phyloP scores from a whole-genome alignment of 2,329 filamentous ascomycete genomes.

The Cercospora citrullina region DNA sequence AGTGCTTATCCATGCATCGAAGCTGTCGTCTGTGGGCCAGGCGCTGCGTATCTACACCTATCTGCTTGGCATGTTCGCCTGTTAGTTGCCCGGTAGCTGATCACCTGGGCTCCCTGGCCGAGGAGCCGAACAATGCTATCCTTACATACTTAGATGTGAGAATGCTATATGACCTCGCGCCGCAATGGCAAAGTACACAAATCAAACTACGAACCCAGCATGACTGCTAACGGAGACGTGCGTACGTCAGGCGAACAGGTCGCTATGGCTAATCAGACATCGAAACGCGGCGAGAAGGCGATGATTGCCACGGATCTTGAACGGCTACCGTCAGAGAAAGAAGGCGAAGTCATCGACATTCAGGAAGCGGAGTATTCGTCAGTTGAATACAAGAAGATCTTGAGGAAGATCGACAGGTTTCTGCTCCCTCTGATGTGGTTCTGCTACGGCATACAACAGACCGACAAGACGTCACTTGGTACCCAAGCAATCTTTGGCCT shows the following conservation, averaged over 20 bases:
- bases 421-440: conserved; percentile 51
- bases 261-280: background rate
- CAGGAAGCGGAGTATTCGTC: conserved; percentile 33
- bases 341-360: conserved; percentile 25
- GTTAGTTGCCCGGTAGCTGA: conserved; percentile 9
- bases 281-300: conserved; percentile 20
- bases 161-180: background rate
- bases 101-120: background rate
- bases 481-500: conserved; percentile 52
- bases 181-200: background rate
- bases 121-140: background rate
- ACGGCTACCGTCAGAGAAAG: conserved; percentile 16
- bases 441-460: conserved; percentile 54
- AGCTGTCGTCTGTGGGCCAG: background rate
- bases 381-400: conserved; percentile 32
- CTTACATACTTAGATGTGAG: background rate
- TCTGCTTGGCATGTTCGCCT: conserved; percentile 17
- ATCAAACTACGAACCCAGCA: background rate
- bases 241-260: background rate
- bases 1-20: background rate
- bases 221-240: background rate
- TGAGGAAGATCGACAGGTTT: conserved; percentile 48
- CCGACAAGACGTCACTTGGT: conserved; percentile 46
- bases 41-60: conserved; percentile 8
- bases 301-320: conserved; percentile 18